Base-by-base conservation (phyloP, 2,329 filamentous ascomycete genomes). In the Aspergillus fischeri region DNA sequence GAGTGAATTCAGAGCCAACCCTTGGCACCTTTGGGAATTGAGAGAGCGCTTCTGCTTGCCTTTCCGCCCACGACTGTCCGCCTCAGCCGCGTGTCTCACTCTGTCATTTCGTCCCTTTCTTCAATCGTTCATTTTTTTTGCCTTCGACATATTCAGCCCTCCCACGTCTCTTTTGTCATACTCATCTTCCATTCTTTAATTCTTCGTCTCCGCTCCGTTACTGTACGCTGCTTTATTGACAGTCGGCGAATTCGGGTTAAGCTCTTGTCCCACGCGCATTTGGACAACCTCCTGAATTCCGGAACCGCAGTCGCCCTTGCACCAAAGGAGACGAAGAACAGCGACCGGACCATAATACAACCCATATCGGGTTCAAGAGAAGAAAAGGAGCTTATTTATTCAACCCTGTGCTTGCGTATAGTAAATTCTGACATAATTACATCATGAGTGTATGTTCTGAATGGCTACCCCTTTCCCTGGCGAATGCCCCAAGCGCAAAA, bases 151-250 rank as follows among this genome's bases (percentile, higher is more conserved):
- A 17, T 14, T 17, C 11, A 27, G 2, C 14, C 32, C 32, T 38
- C 32, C 32, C 32, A 38, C 32, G 17, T 38, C 55, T 52, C 56
- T 50, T 56, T 48, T 56, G 56, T 60, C 56, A 58, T 53, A 54
- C 53, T 59, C 56, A 56, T 52, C 41, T 51, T 48, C 49, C 41
- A 41, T 20, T 50, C 32, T 24, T 9, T 38, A 47, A 25, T 49
- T 41, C 32, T 47, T 32, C 44, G 24, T 24, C 7, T 17, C 51
- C 49, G 14, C 32, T 58, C 56, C 44, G 54, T 52, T 24, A 25
- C 50, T 28, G 29, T 52, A 42, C 47, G 50, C 28, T 47, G 11
- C 20, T 52, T 55, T 45, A 10, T 20, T 45, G 8, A 45, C 42
- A 24, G 20, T 47, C 44, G 44, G 44, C 21, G 44, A 47, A 24